phyloP scores from a whole-genome alignment of 306 rosid genomes.

The Prunus davidiana region DNA sequence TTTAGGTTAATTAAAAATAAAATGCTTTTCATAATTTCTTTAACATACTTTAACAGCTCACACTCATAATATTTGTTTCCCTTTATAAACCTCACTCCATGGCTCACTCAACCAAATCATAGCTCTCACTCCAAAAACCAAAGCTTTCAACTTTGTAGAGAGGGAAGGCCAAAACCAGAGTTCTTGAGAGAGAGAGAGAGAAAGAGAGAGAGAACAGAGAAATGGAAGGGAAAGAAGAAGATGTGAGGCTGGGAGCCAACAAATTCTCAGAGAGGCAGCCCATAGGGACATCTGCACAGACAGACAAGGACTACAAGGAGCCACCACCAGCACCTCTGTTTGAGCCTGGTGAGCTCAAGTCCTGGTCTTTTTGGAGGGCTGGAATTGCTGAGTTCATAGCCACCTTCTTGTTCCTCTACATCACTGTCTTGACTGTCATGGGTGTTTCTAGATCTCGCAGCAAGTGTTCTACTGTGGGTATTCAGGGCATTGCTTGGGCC shows the following conservation, averaged over 20 bases:
- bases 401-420: slow-evolving; percentile 45
- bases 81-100: slow-evolving; percentile 19
- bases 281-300: slow-evolving; percentile 44
- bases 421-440: slow-evolving; percentile 46
- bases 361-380: slow-evolving; percentile 48
- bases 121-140: slow-evolving; percentile 3
- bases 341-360: slow-evolving; percentile 43
- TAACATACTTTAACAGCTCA: slow-evolving; percentile 4
- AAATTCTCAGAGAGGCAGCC: slow-evolving; percentile 46
- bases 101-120: neutral
- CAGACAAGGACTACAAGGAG: slow-evolving; percentile 49
- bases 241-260: slow-evolving; percentile 44
- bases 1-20: neutral
- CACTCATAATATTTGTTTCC: neutral
- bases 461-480: slow-evolving; percentile 38
- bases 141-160: neutral
- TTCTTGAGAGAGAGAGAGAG: neutral
- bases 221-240: slow-evolving; percentile 49
- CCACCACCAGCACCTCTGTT: slow-evolving; percentile 45
- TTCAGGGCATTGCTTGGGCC: slow-evolving; percentile 51
- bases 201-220: neutral
- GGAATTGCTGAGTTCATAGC: slow-evolving; percentile 50
- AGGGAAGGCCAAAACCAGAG: slow-evolving; percentile 11
- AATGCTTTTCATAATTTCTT: neutral
- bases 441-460: slow-evolving; percentile 17